Evolutionary conservation across 2,329 filamentous ascomycete genomes (phyloP).

Genomic region (Furcasterigmium furcatum): DNA sequence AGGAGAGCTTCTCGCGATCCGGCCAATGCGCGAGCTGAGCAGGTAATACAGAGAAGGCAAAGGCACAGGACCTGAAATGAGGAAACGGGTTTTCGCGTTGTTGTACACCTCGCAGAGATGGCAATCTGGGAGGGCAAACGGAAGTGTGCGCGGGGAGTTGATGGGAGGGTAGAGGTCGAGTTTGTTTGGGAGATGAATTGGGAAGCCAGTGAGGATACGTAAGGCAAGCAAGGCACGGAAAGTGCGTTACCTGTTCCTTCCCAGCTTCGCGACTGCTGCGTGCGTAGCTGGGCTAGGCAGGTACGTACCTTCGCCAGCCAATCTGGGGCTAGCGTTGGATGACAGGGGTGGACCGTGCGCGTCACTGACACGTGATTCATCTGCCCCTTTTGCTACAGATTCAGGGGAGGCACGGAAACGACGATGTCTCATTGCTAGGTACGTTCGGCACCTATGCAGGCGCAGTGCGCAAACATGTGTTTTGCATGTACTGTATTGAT

Average conservation of each 20-base stretch:
- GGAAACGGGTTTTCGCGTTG: conserved; percentile 6
- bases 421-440: too few species aligned
- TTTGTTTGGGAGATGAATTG: conserved; percentile 10
- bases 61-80: conserved; percentile 4
- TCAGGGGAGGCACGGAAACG: too few species aligned
- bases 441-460: too few species aligned
- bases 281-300: background rate
- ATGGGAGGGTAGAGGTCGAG: conserved; percentile 4
- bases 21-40: conserved; percentile 12
- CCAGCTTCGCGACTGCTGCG: conserved; percentile 2
- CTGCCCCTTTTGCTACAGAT: background rate
- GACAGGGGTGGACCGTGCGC: background rate
- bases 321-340: background rate
- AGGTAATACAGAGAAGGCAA: conserved; percentile 15
- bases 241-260: conserved; percentile 3
- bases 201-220: conserved; percentile 12
- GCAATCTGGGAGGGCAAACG: conserved; percentile 14
- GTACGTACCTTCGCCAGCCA: background rate
- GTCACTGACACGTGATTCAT: background rate
- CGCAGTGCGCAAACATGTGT: too few species aligned
- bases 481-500: too few species aligned
- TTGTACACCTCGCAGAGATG: conserved; percentile 15
- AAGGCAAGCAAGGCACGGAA: conserved; percentile 5
- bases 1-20: conserved; percentile 12
- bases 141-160: conserved; percentile 3